Evolutionary conservation across 1,139 yeast species (phyloP), one percentile per base, ranked within the genome.

Genomic region (Ogataea hybrid): DNA sequence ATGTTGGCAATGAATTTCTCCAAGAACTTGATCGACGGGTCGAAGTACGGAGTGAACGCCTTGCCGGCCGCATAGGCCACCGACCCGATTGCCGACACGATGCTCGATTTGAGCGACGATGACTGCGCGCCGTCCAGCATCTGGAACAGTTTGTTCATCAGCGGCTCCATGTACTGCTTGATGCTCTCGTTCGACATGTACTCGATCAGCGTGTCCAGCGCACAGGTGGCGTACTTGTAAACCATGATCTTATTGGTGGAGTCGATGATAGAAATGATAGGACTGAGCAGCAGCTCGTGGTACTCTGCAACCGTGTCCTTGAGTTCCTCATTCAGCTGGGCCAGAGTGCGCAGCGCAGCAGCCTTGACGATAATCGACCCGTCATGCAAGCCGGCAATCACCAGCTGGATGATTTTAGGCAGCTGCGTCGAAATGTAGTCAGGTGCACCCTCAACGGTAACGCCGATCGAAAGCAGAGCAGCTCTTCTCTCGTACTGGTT

Each of bases 61-160:
- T 83, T 83, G 65, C 97, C 96, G 40, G 96, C 81, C 43, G 98
- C 95, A 59, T 84, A 89, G 30, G 98, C 98, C 48, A 96, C 88
- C 29, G 97, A 89, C 43, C 97, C 97, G 61, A 92, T 86, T 28
- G 97, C 97, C 43, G 96, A 86, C 46, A 92, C 96, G 58, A 92
- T 86, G 41, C 95, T 86, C 38, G 92, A 76, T 69, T 85, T 87
- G 62, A 92, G 77, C 35, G 84, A 75, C 5, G 81, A 71, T 28
- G 88, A 71, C 38, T 70, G 68, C 29, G 84, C 80, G 53, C 73
- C 71, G 56, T 79, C 83, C 58, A 92, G 77, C 84, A 92, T 83
- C 47, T 76, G 79, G 71, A 89, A 81, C 54, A 94, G 75, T 60
- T 90, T 86, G 67, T 87, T 87, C 84, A 90, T 88, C 65, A 92